Evolutionary conservation across 192 early-diverging fungal species (phyloP), one percentile per base, ranked within the genome.

Genomic region (Coemansia sp.): DNA sequence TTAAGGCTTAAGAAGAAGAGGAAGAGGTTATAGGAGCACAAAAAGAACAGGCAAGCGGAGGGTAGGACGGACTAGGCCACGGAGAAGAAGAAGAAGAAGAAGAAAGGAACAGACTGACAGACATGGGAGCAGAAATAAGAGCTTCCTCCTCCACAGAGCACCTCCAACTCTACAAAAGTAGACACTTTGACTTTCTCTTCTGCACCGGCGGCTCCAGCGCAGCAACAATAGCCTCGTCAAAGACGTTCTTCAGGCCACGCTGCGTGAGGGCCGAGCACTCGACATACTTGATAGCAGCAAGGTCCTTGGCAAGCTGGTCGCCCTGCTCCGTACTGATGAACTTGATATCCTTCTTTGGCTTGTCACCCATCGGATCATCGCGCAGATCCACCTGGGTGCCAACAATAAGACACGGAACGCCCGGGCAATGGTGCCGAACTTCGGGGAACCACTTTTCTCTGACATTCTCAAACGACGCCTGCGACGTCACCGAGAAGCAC

Each of bases 161-260:
- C n/a, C n/a, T 49, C 32, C 32, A 32, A 32, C 9, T 19, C 85
- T 88, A 95, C 68, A 97, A 83, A 42, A 95, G 51, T 63, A 87
- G 68, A 81, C 94, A 95, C 87, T 92, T 92, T 76, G 86, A 86
- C 67, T 88, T 88, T 78, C 89, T 92, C 85, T 89, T 89, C 60
- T 81, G 81, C 10, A 87, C 86, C 22, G 95, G 94, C 18, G 94
- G 95, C 72, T 95, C 94, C 55, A 99, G 77, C 19, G 95, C 97
- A 21, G 95, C 97, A 97, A 63, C 93, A 72, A 99, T 97, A 15
- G 95, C 95, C 83, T 99, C 95, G 74, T 99, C 75, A 77, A 90
- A 89, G 6, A 90, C 74, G 48, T 74, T 55, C 48, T 61, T 59
- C 39, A 79, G 64, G 26, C 58, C 60, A 52, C 67, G 18, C 41